Percentiles rank a stretch among this genome's conserved stretches.
These are phyloP conservation scores for Collariella sp. DNA, from an alignment of 495 filamentous ascomycete genomes.

Conservation along the genomic window DNA sequence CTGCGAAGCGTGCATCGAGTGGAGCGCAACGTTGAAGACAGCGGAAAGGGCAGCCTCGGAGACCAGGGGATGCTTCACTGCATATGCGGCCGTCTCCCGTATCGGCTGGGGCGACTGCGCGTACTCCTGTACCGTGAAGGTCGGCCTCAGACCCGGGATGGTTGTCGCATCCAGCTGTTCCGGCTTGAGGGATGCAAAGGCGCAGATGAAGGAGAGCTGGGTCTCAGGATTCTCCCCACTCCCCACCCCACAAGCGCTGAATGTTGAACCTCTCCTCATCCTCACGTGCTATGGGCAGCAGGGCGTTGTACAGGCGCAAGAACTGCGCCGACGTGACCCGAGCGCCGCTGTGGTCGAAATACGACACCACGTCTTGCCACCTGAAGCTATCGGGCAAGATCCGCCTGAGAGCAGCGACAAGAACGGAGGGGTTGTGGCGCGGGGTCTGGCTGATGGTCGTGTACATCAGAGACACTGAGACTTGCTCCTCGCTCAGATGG, in stretches of 20 bases:
- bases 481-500: constrained; percentile 69
- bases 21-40: constrained; percentile 67
- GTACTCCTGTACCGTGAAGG: constrained; percentile 72
- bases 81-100: constrained; percentile 60
- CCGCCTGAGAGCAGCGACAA: constrained; percentile 50
- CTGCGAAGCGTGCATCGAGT: constrained; percentile 54
- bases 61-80: constrained; percentile 76
- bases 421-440: constrained; percentile 62
- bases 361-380: constrained; percentile 73
- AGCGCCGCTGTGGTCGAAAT: constrained; percentile 74
- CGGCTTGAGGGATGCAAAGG: constrained; percentile 60
- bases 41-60: constrained; percentile 79
- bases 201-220: constrained; percentile 81
- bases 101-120: constrained; percentile 60
- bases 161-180: constrained; percentile 72
- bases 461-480: constrained; percentile 74
- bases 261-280: constrained; percentile 52
- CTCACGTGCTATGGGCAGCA: constrained; percentile 59
- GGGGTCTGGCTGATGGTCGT: constrained; percentile 61
- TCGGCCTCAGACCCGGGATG: constrained; percentile 68
- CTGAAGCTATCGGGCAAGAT: constrained; percentile 51
- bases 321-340: constrained; percentile 73
- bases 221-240: constrained; percentile 76
- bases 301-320: constrained; percentile 62
- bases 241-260: constrained; percentile 81